phyloP scores from a whole-genome alignment of 108 stramenopile genomes.

The Schizochytrium sp. region DNA sequence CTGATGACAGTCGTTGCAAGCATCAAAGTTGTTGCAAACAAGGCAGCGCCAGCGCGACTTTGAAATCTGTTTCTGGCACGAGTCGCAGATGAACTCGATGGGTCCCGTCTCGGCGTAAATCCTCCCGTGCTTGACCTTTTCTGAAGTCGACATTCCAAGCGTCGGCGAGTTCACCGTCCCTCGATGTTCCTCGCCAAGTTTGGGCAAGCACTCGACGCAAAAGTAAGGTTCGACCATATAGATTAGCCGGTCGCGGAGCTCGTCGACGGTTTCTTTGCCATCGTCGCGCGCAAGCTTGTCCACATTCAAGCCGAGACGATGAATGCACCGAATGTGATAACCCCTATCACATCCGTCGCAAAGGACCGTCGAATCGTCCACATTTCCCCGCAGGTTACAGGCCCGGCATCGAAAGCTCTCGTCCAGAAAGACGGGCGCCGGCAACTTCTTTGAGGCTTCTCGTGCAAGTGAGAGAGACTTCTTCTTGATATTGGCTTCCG shows the following conservation, averaged over 20 bases:
- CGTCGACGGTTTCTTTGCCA: neutral
- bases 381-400: neutral
- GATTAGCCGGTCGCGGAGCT: neutral
- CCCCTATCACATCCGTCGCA: neutral
- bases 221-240: neutral
- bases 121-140: neutral
- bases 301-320: neutral
- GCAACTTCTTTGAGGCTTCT: neutral
- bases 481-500: neutral
- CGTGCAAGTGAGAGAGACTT: neutral
- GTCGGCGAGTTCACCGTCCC: neutral
- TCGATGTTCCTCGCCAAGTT: neutral
- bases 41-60: neutral
- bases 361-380: neutral
- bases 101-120: neutral
- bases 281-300: neutral
- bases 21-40: neutral
- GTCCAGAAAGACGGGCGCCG: neutral
- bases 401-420: neutral
- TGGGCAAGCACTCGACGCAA: neutral
- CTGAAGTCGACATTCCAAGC: neutral
- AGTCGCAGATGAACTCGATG: neutral
- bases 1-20: neutral
- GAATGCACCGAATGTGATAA: neutral
- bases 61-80: neutral